Base-by-base conservation (phyloP, 805 yeast species). In the Ogataea chonburiensis region DNA sequence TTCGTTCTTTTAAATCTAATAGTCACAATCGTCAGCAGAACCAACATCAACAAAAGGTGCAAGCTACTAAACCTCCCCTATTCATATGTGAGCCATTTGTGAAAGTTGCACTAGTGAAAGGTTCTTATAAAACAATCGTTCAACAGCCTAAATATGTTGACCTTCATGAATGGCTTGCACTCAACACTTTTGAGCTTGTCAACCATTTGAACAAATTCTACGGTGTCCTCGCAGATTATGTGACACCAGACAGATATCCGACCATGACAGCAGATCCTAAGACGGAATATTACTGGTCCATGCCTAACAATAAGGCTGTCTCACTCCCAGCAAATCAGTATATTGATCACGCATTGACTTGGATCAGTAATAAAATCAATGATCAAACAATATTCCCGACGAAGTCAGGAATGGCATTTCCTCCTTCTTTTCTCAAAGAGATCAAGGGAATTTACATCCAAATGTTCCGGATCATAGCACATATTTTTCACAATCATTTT, bases 231-330 rank as follows among this genome's bases (percentile, higher is more conserved):
- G 75, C 88, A 2, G 98, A 91, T 50, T 88, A 86, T 51, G 86
- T 91, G 25, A 87, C 95, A 2, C 89, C 95, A 0, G 94, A 86
- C 50, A 75, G 81, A 18, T 86, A 81, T 52, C 95, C 96, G 9
- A 81, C 91, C 1, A 93, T 93, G 98, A 87, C 79, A 51, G 98
- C 98, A 0, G 98, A 96, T 4, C 87, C 96, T 3, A 81, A 81
- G 40, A 81, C 89, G 4, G 95, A 88, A 52, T 93, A 93, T 54
- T 65, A 86, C 22, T 93, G 98, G 96, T 74, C 87, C 14, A 71
- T 78, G 27, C 75, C 81, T 38, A 56, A 54, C 25, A 86, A 85
- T 30, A 86, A 87, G 58, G 77, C 91, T 6, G 77, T 86, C 11
- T 83, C 88, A 36, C 71, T 93, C 18, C 97, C 98, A 5, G 98